phyloP scores from a whole-genome alignment of 768 basidiomycete species.

The Podaxis carcinomalis region DNA sequence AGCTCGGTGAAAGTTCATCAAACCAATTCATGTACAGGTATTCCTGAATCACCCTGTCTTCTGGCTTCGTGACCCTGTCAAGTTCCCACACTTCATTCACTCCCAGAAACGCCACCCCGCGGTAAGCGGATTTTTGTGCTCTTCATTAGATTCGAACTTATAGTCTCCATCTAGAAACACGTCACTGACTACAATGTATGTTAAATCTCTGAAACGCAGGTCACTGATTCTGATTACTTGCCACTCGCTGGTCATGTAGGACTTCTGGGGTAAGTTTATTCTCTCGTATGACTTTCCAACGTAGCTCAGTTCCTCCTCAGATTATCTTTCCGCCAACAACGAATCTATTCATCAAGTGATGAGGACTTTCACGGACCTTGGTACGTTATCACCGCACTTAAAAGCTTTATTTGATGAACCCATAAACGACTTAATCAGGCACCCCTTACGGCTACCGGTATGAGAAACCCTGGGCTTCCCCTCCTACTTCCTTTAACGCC shows the following conservation, averaged over 20 bases:
- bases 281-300: not conserved
- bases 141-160: not conserved
- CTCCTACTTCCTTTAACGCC: slow-evolving; percentile 11
- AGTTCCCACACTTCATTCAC: slow-evolving; percentile 47
- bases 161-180: not conserved
- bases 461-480: not conserved
- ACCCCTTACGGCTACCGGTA: slow-evolving; percentile 5
- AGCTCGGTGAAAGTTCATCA: too few relatives aligned
- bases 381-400: slow-evolving; percentile 19
- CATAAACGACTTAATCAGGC: not conserved
- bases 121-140: slow-evolving; percentile 25
- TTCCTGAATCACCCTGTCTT: slow-evolving; percentile 42
- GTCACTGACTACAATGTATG: slow-evolving; percentile 3
- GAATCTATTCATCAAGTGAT: slow-evolving; percentile 44
- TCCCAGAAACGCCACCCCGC: slow-evolving; percentile 48
- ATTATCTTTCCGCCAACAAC: slow-evolving; percentile 43
- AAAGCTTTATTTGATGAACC: not conserved
- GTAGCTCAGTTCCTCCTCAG: slow-evolving; percentile 18
- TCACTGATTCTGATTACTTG: not conserved
- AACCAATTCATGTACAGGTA: slow-evolving; percentile 16
- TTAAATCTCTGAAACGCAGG: not conserved
- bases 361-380: slow-evolving; percentile 51
- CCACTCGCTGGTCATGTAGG: not conserved
- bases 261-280: slow-evolving; percentile 1
- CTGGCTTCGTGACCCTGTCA: slow-evolving; percentile 40